A percentile compares a stretch with the other conserved stretches of the same genome.
Conservation (phyloP, 768 basidiomycete genomes). For the Tylopilus rubrobrunneus region DNA sequence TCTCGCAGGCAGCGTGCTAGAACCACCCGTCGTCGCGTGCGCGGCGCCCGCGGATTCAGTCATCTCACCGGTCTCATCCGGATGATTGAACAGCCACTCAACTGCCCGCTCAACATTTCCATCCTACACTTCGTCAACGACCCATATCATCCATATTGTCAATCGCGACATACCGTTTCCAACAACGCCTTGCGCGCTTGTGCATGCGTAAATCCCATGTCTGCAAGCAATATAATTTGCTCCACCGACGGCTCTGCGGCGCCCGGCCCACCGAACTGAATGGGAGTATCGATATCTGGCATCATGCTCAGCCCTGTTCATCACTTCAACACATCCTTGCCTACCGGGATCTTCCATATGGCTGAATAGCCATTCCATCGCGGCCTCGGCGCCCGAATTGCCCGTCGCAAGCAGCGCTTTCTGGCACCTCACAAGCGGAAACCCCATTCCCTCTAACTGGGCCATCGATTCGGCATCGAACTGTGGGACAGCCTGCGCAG, state of each 20-base stretch:
- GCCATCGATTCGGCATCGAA: conserved; percentile 74
- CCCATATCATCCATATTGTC: not conserved
- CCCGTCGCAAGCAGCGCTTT: conserved; percentile 91
- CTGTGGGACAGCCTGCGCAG: conserved; percentile 45
- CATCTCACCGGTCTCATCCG: conserved; percentile 77
- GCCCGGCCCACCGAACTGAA: conserved; percentile 34
- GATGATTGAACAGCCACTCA: conserved; percentile 95
- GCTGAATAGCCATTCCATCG: conserved; percentile 94
- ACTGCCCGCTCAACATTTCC: conserved; percentile 82
- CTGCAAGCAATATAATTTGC: conserved; percentile 67
- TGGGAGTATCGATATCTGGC: conserved; percentile 83
- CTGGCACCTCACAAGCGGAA: conserved; percentile 80
- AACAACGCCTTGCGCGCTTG: conserved; percentile 86
- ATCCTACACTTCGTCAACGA: conserved; percentile 37
- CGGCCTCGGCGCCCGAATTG: conserved; percentile 65
- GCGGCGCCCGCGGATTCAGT: conserved; percentile 23
- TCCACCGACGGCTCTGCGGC: conserved; percentile 62
- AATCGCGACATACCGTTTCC: conserved; percentile 62
- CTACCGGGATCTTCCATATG: conserved; percentile 94
- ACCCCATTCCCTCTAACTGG: conserved; percentile 87
- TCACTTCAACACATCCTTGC: conserved; percentile 4
- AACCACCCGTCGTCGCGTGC: conserved; percentile 38
- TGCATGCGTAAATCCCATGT: conserved; percentile 88
- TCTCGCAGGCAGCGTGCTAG: conserved; percentile 59
- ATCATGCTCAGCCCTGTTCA: not conserved